A percentile compares a stretch with the other conserved stretches of the same genome.
phyloP scores from a whole-genome alignment of 2,329 filamentous ascomycete species.

The Ceratocystis papillata region DNA sequence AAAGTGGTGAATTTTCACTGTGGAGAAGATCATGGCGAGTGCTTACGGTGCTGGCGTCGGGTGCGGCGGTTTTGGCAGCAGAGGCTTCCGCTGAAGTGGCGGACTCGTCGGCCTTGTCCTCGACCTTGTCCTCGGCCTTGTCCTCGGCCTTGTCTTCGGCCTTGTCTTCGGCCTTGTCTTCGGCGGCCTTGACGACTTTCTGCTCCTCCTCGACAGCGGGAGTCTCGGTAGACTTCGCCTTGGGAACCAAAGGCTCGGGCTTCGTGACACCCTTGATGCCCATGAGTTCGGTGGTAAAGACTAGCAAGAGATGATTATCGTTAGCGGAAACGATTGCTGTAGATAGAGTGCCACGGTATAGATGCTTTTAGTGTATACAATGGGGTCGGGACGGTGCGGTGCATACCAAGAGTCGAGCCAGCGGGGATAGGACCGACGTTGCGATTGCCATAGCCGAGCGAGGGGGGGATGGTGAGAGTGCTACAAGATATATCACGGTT shows the following conservation, averaged over 20 bases:
- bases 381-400: conserved; percentile 19
- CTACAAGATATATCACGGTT: conserved; percentile 32
- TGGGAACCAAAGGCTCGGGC: conserved; percentile 36
- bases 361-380: not conserved
- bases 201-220: conserved; percentile 28
- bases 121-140: conserved; percentile 16
- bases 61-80: conserved; percentile 4
- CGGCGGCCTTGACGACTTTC: conserved; percentile 33
- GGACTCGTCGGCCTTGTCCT: conserved; percentile 20
- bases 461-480: conserved; percentile 80
- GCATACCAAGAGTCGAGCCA: conserved; percentile 61
- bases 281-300: conserved; percentile 87
- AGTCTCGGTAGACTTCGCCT: conserved; percentile 32
- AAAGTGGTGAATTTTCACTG: conserved; percentile 13
- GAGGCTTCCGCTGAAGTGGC: conserved; percentile 13
- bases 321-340: not conserved
- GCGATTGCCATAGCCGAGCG: conserved; percentile 68
- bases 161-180: conserved; percentile 30
- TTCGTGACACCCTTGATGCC: conserved; percentile 63
- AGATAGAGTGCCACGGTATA: not conserved
- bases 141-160: conserved; percentile 27
- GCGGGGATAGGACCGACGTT: conserved; percentile 73
- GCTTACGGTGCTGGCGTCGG: conserved; percentile 19
- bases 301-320: conserved; percentile 32
- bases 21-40: conserved; percentile 11